These are phyloP conservation scores for Thraustochytrium sp. DNA, from an alignment of 352 stramenopile species.

Conservation along the genomic window DNA sequence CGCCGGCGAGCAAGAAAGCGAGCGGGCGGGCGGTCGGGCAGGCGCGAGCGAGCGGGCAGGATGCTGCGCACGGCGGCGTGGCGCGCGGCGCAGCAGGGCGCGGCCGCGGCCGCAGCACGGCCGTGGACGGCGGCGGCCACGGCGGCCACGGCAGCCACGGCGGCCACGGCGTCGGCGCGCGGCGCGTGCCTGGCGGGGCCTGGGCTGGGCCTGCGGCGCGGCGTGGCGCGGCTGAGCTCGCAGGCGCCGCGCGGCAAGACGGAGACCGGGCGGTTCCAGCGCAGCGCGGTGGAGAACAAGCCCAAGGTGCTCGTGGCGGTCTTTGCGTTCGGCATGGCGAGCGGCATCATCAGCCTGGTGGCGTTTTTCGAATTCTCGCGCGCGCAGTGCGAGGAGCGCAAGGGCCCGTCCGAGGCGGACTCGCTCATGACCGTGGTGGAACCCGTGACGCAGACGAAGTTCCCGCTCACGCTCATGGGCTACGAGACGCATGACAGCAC, in stretches of 20 bases:
- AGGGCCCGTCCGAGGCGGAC: background rate
- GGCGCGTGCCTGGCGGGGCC: background rate
- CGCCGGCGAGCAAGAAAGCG: too few species aligned
- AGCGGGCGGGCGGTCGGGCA: too few species aligned
- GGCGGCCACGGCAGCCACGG: too few species aligned
- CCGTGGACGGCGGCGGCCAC: too few species aligned
- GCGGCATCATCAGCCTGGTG: background rate
- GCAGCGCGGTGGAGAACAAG: background rate
- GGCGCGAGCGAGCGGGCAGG: too few species aligned
- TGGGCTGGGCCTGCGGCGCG: background rate
- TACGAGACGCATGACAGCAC: background rate
- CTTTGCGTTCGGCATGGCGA: constrained; percentile 7
- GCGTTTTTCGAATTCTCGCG: constrained; percentile 27
- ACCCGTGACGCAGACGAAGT: constrained; percentile 38
- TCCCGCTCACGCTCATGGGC: constrained; percentile 29
- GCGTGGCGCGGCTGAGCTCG: background rate
- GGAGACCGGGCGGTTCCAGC: constrained; percentile 24
- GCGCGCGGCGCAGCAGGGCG: too few species aligned
- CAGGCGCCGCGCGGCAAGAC: background rate
- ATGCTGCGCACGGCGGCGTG: too few species aligned
- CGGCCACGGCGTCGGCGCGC: background rate
- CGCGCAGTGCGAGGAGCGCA: background rate
- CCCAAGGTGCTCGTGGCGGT: constrained; percentile 11
- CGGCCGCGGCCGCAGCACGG: too few species aligned
- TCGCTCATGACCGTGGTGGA: constrained; percentile 16